Base-by-base conservation (phyloP, 345 rosid genomes). In the Euphorbia pulcherrima region DNA sequence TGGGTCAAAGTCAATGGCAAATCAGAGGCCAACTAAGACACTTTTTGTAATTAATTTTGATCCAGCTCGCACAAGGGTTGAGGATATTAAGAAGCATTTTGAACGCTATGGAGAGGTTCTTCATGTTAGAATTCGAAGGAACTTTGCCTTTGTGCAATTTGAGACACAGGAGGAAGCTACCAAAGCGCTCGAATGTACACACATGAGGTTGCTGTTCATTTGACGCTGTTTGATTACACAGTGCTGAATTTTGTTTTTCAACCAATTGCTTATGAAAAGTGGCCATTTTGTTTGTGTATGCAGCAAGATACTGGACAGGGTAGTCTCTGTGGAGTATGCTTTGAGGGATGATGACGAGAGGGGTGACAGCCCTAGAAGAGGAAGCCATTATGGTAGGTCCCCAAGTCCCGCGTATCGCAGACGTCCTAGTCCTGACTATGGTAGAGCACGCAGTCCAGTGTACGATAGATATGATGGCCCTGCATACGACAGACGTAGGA, bases 301-400 rank as follows among this genome's bases (percentile, higher is more conserved):
- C 88, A 89, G 96, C 82, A 92, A 84, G 72, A 69, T 92, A 73
- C 57, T 85, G 79, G 96, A 89, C 79, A 76, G 92, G 62, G 88
- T 90, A 56, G 89, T 91, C 9, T 90, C 98, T 33, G 88, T 90
- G 62, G 96, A 92, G 83, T 90, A 92, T 78, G 96, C 98, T 58
- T 62, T 91, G 74, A 84, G 83, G 77, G 93, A 89, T 76, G 96
- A 87, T 68, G 83, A 80, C 67, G 96, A 89, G 73, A 81, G 85
- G 80, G 89, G 78, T 51, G 93, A 80, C 62, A 88, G 95, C 66
- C 92, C 91, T 11, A 84, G 85, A 77, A 86, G 92, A 73, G 86
- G 85, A 28, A 37, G 81, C 60, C 69, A 74, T 63, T 69, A 75
- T 72, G 82, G 83, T 70, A 84, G 91, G 75, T 90, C 90, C 18